Base-by-base conservation (phyloP, 2,329 filamentous ascomycete genomes). In the Sporothrix brunneoviolacea region DNA sequence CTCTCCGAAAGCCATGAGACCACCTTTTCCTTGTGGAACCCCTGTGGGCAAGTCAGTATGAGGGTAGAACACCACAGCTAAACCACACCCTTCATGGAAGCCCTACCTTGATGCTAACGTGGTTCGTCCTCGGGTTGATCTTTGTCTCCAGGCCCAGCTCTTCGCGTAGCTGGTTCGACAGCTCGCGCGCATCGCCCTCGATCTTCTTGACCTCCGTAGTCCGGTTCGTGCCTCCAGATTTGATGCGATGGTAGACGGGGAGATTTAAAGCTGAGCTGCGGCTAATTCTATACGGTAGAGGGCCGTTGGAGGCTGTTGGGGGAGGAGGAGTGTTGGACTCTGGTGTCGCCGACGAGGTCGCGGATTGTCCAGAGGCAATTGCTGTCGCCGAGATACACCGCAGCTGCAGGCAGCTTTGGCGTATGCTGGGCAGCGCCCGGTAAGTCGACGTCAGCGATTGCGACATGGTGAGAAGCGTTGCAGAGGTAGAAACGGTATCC, bases 121-220 rank as follows among this genome's bases (percentile, higher is more conserved):
- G 85, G 45, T 77, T 76, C 39, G 86, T 95, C 45, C 84, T 69
- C 18, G 70, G 70, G 57, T 80, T 80, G 39, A 81, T 56, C 13
- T 77, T 70, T 44, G 73, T 63, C 21, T 75, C 67, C 37, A 91
- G 61, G 1, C 72, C 68, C 54, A 95, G 65, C 10, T 73, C 76
- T 18, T 68, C 62, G 33, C 73, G 69, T 51, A 97, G 64, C 58
- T 90, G 84, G 32, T 76, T 67, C 54, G 79, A 74, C 56, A 97
- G 64, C 3, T 72, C 76, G 28, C 71, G 66, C 44, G 82, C 62
- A 64, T 95, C 78, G 15, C 93, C 93, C 51, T 88, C 82, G 44
- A 91, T 77, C 68, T 87, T 90, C 65, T 89, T 86, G 50, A 98
- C 70, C 51, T 80, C 68, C 5, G 91, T 94, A 60, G 86, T 69